Conservation (phyloP, 805 yeast species). For the Wickerhamomyces pijperi region DNA sequence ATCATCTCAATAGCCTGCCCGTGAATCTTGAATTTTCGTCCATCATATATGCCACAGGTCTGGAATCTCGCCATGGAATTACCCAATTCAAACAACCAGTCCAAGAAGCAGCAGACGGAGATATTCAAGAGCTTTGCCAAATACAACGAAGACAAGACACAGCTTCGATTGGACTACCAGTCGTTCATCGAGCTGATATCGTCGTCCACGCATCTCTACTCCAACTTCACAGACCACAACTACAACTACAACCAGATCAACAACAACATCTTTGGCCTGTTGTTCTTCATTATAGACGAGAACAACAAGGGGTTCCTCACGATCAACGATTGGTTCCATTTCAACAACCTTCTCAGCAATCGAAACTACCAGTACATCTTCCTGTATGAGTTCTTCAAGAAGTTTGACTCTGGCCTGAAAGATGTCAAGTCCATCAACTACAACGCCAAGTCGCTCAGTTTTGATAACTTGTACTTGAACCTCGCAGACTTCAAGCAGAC, state of each 20-base stretch:
- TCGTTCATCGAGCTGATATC: slow-evolving; percentile 26
- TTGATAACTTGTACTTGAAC: slow-evolving; percentile 24
- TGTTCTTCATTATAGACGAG: slow-evolving; percentile 74
- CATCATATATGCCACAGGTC: too few relatives aligned
- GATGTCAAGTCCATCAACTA: slow-evolving; percentile 25
- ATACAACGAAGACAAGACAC: slow-evolving; percentile 20
- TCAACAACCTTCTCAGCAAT: slow-evolving; percentile 44
- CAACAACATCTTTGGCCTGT: slow-evolving; percentile 52
- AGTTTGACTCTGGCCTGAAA: slow-evolving; percentile 26
- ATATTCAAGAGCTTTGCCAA: slow-evolving; percentile 34
- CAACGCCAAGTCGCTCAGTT: slow-evolving; percentile 25
- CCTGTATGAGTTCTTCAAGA: slow-evolving; percentile 41
- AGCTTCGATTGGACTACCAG: slow-evolving; percentile 23
- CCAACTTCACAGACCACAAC: slow-evolving; percentile 13
- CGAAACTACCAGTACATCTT: slow-evolving; percentile 37
- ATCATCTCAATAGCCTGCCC: too few relatives aligned
- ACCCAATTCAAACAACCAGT: slow-evolving; percentile 23
- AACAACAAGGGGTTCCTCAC: slow-evolving; percentile 56
- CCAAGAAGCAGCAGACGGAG: slow-evolving; percentile 27
- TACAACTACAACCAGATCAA: slow-evolving; percentile 41
- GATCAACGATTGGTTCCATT: slow-evolving; percentile 61
- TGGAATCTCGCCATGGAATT: too few relatives aligned
- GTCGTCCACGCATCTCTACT: slow-evolving; percentile 11
- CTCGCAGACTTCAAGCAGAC: slow-evolving; percentile 21
- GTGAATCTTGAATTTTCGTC: too few relatives aligned